Percentiles rank a stretch among this genome's conserved stretches.
These are phyloP conservation scores for Phyllosticta paracitricarpa DNA, from an alignment of 2,329 filamentous ascomycete species.

Conservation along the genomic window DNA sequence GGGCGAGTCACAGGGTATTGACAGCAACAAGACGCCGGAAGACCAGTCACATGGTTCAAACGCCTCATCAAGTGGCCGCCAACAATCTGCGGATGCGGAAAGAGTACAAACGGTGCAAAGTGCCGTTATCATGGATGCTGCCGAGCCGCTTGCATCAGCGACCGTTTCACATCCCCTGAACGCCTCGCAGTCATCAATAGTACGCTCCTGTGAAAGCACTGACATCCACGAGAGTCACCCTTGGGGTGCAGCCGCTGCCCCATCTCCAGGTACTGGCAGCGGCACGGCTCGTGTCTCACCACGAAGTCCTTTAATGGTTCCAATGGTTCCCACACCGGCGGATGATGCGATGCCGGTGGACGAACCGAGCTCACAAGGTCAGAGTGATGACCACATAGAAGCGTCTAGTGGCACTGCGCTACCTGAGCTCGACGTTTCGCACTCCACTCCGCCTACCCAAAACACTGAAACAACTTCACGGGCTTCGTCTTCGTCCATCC, in stretches of 20 bases:
- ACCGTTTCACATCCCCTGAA: too few species aligned
- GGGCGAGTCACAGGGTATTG: too few species aligned
- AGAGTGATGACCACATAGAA: neutral
- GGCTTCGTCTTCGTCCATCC: neutral
- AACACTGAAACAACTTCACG: neutral
- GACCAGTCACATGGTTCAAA: too few species aligned
- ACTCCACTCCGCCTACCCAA: too few species aligned
- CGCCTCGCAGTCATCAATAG: too few species aligned
- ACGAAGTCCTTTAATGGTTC: neutral
- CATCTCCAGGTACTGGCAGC: neutral
- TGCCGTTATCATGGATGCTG: too few species aligned
- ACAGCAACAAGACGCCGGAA: too few species aligned
- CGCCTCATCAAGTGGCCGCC: too few species aligned
- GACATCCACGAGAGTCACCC: neutral
- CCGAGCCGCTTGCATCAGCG: too few species aligned
- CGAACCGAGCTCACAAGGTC: neutral
- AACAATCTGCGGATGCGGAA: too few species aligned
- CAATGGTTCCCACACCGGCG: neutral
- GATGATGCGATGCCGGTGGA: neutral
- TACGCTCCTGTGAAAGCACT: neutral
- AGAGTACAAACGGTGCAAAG: too few species aligned
- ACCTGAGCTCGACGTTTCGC: neutral
- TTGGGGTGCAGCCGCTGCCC: neutral
- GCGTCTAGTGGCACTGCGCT: neutral
- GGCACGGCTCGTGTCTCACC: neutral